phyloP scores from a whole-genome alignment of 768 basidiomycete species.

The Lentinula detonsa region DNA sequence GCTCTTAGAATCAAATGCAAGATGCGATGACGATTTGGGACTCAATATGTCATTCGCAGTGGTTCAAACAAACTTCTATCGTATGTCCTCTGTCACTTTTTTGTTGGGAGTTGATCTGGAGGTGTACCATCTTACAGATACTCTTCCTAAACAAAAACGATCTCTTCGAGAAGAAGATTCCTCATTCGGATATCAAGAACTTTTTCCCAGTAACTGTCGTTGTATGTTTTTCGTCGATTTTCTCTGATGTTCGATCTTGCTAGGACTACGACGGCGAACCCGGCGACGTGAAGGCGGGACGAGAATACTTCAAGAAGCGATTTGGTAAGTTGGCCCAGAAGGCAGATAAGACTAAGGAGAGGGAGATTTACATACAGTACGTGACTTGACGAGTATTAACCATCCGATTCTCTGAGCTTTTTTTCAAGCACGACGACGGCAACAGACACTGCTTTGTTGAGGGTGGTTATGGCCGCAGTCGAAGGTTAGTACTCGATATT shows the following conservation, averaged over 20 bases:
- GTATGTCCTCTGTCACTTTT: conserved; percentile 37
- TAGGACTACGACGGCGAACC: conserved; percentile 84
- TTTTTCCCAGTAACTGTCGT: conserved; percentile 70
- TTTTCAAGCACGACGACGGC: conserved; percentile 73
- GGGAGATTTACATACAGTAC: conserved; percentile 93
- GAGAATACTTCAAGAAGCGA: conserved; percentile 86
- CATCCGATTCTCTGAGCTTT: conserved; percentile 9
- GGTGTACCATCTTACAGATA: conserved; percentile 44
- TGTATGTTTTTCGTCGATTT: neutral
- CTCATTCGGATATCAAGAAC: conserved; percentile 75
- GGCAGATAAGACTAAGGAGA: conserved; percentile 75
- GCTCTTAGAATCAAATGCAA: conserved; percentile 89
- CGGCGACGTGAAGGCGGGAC: conserved; percentile 66
- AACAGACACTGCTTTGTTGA: conserved; percentile 81
- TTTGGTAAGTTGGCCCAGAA: conserved; percentile 82
- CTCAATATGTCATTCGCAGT: conserved; percentile 95
- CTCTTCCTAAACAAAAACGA: conserved; percentile 96
- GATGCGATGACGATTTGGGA: conserved; percentile 99
- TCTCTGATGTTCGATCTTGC: too few relatives aligned
- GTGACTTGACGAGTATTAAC: conserved; percentile 22
- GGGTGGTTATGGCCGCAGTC: conserved; percentile 93
- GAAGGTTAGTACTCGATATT: conserved; percentile 58
- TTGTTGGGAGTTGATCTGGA: neutral
- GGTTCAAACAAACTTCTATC: conserved; percentile 93
- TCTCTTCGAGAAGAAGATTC: conserved; percentile 81